Evolutionary conservation across 495 filamentous ascomycete genomes (phyloP).

Genomic region (Elasticomyces elasticus): DNA sequence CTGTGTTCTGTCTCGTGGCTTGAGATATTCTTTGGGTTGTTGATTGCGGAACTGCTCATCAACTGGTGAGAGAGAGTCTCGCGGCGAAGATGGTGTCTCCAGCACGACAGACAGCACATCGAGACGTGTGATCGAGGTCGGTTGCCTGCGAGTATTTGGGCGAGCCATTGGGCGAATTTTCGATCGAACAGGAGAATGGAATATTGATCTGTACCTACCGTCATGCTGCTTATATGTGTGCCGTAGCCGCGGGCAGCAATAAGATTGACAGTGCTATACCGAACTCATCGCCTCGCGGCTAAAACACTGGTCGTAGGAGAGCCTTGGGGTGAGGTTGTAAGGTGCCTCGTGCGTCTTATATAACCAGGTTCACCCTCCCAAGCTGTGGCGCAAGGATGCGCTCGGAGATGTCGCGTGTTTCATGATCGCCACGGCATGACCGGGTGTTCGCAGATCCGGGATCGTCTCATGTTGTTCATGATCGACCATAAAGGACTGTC

Average conservation of each 20-base stretch:
- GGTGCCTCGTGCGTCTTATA: slow-evolving; percentile 3
- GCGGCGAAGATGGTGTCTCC: slow-evolving; percentile 1
- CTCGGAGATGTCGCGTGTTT: not conserved
- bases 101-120: slow-evolving; percentile 3
- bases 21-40: not conserved
- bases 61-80: slow-evolving; percentile 2
- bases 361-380: not conserved
- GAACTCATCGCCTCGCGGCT: not conserved
- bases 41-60: not conserved
- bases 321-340: not conserved
- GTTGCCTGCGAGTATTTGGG: not conserved
- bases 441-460: too few relatives aligned
- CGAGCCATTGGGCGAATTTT: too few relatives aligned
- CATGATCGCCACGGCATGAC: not conserved
- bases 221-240: not conserved
- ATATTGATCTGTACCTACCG: not conserved
- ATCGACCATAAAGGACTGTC: too few relatives aligned
- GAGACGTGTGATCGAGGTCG: not conserved
- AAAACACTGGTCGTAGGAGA: not conserved
- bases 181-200: not conserved
- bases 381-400: not conserved
- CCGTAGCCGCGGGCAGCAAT: not conserved
- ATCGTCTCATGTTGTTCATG: too few relatives aligned
- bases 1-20: not conserved
- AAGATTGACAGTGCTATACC: not conserved